Evolutionary conservation across 495 filamentous ascomycete genomes (phyloP).

Genomic region (Penicillium tannophilum): DNA sequence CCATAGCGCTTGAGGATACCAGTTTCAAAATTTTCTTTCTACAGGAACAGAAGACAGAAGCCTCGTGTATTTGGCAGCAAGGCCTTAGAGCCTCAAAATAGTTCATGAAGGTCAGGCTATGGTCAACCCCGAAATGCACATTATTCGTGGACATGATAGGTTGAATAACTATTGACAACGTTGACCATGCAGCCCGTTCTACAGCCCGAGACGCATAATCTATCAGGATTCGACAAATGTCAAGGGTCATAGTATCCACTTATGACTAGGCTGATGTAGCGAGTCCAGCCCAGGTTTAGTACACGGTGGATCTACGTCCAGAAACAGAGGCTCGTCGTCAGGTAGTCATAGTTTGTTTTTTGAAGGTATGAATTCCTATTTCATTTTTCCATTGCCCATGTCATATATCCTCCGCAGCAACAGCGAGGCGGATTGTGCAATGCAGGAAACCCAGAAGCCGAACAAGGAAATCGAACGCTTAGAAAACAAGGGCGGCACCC

Average conservation of each 20-base stretch:
- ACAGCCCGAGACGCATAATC: background rate
- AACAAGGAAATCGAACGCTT: conserved; percentile 58
- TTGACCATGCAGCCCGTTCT: background rate
- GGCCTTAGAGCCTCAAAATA: background rate
- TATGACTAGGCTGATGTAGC: background rate
- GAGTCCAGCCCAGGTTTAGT: background rate
- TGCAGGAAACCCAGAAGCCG: conserved; percentile 51
- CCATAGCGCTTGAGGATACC: too few relatives aligned
- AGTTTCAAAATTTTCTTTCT: too few relatives aligned
- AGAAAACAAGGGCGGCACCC: conserved; percentile 99
- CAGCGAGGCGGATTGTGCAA: conserved; percentile 43
- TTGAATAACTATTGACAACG: background rate
- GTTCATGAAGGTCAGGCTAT: background rate
- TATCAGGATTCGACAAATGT: background rate
- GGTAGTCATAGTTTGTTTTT: conserved; percentile 49
- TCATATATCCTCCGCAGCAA: conserved; percentile 45
- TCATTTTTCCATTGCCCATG: conserved; percentile 53
- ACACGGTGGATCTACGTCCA: conserved; percentile 5
- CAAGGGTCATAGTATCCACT: background rate
- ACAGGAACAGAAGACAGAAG: too few relatives aligned
- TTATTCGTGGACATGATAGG: background rate
- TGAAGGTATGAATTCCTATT: conserved; percentile 51
- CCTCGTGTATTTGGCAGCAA: too few relatives aligned
- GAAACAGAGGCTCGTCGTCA: conserved; percentile 36
- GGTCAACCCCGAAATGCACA: background rate